Conservation (phyloP, 345 rosid genomes). For the Diplotaxis tenuifolia region DNA sequence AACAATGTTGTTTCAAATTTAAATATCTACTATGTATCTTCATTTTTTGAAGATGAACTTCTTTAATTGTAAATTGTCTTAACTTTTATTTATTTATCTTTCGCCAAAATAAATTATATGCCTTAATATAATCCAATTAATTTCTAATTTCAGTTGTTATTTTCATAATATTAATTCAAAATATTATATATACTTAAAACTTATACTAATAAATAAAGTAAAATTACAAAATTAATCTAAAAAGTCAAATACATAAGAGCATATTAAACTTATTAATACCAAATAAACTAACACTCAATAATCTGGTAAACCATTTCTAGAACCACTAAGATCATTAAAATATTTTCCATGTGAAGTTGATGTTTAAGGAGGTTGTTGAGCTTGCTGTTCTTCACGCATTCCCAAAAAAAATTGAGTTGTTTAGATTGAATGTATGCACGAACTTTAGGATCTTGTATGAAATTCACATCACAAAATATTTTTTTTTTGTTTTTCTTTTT, state of each 20-base stretch:
- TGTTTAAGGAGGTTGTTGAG: no score
- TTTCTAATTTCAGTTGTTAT: not conserved
- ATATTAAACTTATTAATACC: not conserved
- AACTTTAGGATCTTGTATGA: no score
- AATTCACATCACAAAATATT: no score
- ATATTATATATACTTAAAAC: not conserved
- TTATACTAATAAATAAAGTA: no score
- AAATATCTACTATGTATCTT: not conserved
- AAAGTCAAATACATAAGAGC: not conserved
- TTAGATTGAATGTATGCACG: no score
- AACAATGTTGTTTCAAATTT: not conserved
- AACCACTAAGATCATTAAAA: not conserved
- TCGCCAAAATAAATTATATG: not conserved
- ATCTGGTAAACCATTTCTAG: not conserved
- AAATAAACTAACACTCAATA: not conserved
- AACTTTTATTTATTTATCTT: no score
- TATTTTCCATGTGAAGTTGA: not conserved
- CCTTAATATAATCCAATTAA: no score
- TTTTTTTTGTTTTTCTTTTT: no score
- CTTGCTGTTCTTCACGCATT: no score
- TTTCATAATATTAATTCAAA: not conserved
- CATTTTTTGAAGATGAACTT: not conserved
- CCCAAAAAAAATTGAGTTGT: no score
- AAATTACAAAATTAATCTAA: no score
- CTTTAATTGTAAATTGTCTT: not conserved